These are phyloP conservation scores for Bretschneidera sinensis DNA, from an alignment of 345 rosid species.

Conservation along the genomic window DNA sequence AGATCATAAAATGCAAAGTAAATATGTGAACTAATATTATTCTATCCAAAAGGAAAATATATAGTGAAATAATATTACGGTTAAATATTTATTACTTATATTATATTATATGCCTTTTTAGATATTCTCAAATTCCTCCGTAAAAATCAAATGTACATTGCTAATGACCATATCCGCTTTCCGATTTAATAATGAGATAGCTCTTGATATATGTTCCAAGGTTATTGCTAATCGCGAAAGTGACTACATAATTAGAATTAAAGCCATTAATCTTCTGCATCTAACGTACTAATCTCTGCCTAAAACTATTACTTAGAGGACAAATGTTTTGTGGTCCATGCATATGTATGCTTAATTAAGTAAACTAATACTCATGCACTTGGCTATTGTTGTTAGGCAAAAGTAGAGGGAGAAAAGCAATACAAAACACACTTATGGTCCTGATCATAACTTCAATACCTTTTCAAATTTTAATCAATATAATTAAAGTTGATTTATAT, in stretches of 20 bases:
- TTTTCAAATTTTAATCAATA: too few species aligned
- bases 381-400: slow-evolving; percentile 1
- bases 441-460: too few species aligned
- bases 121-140: too few species aligned
- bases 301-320: slow-evolving; percentile 23
- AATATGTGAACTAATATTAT: too few species aligned
- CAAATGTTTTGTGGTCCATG: slow-evolving; percentile 35
- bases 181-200: slow-evolving; percentile 13
- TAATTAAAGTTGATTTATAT: too few species aligned
- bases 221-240: slow-evolving; percentile 15
- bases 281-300: slow-evolving; percentile 8
- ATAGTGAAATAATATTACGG: too few species aligned
- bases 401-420: slow-evolving; percentile 2
- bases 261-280: slow-evolving; percentile 16
- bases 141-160: too few species aligned
- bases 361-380: slow-evolving; percentile 1
- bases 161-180: slow-evolving; percentile 21
- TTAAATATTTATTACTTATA: too few species aligned
- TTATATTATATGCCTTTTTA: too few species aligned
- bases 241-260: neutral
- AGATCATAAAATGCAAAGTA: too few species aligned
- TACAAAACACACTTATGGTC: slow-evolving; percentile 10
- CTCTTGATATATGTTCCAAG: slow-evolving; percentile 14
- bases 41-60: too few species aligned
- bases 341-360: too few species aligned